phyloP scores from a whole-genome alignment of 192 early-diverging fungal species.

The Pilaira anomala region DNA sequence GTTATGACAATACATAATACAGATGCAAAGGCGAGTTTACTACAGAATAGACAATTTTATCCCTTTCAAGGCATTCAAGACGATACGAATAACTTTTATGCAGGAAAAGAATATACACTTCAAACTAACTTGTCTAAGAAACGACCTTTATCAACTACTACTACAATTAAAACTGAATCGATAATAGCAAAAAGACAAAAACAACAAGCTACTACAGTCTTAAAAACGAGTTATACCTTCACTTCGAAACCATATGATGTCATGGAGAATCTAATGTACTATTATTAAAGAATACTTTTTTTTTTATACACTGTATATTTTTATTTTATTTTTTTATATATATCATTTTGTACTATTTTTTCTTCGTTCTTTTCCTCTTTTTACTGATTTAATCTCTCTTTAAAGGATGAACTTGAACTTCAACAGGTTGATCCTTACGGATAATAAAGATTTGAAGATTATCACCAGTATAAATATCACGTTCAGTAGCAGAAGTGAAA shows the following conservation, averaged over 20 bases:
- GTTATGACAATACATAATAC: conserved; percentile 10
- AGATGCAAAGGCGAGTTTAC: not conserved
- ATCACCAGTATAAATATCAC: conserved; percentile 99
- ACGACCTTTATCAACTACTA: not conserved
- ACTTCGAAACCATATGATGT: conserved; percentile 12
- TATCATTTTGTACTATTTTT: conserved; percentile 6
- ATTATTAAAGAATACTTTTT: not conserved
- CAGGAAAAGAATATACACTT: conserved; percentile 5
- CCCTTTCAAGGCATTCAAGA: conserved; percentile 8
- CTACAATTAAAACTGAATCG: too few relatives aligned
- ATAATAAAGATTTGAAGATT: conserved; percentile 90
- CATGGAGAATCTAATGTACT: conserved; percentile 9
- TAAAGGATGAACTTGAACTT: conserved; percentile 69
- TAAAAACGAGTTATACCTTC: not conserved
- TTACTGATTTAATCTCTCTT: conserved; percentile 81
- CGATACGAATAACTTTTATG: not conserved
- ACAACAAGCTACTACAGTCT: not conserved
- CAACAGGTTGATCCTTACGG: conserved; percentile 65
- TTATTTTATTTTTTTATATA: not conserved
- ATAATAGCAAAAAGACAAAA: not conserved
- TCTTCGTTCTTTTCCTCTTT: not conserved
- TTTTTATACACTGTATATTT: too few relatives aligned
- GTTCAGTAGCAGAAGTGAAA: conserved; percentile 94
- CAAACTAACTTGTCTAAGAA: not conserved
- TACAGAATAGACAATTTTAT: conserved; percentile 12